phyloP scores from a whole-genome alignment of 164 flowering plant genomes.

The Chimonanthus praecox region DNA sequence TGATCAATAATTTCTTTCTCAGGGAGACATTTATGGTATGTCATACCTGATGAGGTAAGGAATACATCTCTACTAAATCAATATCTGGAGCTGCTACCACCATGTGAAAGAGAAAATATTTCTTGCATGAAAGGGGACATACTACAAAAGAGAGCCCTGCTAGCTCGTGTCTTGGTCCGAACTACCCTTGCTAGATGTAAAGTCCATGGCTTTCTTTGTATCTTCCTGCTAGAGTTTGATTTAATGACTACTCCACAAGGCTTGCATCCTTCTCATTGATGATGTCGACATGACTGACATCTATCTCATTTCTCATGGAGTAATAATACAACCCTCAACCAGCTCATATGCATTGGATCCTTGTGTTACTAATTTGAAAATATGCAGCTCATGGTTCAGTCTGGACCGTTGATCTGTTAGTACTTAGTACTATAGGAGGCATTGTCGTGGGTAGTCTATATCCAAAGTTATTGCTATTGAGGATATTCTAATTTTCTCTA shows the following conservation, averaged over 20 bases:
- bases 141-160: constrained; percentile 57
- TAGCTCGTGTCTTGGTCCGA: constrained; percentile 83
- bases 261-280: background rate
- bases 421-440: background rate
- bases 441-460: background rate
- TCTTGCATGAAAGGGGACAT: constrained; percentile 39
- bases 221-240: background rate
- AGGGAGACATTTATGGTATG: constrained; percentile 92
- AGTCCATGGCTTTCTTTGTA: constrained; percentile 1
- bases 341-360: background rate
- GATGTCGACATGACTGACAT: background rate
- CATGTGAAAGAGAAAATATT: constrained; percentile 57
- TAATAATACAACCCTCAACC: background rate
- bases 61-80: constrained; percentile 40
- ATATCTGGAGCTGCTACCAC: constrained; percentile 59
- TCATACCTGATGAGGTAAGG: constrained; percentile 67
- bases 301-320: background rate
- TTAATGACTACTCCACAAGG: background rate
- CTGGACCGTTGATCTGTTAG: background rate
- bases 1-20: constrained; percentile 1
- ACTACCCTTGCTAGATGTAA: constrained; percentile 90
- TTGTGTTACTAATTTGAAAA: no score
- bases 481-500: background rate
- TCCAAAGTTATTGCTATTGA: background rate
- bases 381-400: background rate